phyloP scores from a whole-genome alignment of 257 asterid species.

The Lithospermum erythrorhizon region DNA sequence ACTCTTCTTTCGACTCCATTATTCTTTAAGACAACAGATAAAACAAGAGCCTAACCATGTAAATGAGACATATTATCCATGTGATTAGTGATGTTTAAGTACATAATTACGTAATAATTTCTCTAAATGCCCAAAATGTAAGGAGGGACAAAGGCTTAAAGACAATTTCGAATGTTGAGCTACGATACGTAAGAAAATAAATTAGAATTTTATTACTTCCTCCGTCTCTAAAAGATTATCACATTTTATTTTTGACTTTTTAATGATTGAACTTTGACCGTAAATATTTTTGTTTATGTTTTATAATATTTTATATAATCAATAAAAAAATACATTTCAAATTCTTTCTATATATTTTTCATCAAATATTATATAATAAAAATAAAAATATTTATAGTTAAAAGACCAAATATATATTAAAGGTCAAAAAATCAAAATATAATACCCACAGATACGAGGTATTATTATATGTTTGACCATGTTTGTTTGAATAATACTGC shows the following conservation, averaged over 20 bases:
- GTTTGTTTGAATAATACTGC: slow-evolving; percentile 1
- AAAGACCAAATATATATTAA: no score
- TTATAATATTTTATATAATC: no score
- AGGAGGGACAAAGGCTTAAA: slow-evolving; percentile 32
- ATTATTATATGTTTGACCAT: slow-evolving; percentile 13
- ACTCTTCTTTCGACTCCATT: slow-evolving; percentile 17
- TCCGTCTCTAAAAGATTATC: no score
- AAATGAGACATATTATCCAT: slow-evolving; percentile 36
- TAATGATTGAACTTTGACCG: no score
- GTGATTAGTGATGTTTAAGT: slow-evolving; percentile 33
- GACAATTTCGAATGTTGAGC: slow-evolving; percentile 31
- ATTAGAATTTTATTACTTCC: slow-evolving; percentile 11
- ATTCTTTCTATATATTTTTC: no score
- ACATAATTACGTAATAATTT: not conserved
- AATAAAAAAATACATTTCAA: no score
- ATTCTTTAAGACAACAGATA: slow-evolving; percentile 33
- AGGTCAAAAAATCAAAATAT: no score
- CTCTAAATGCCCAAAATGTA: slow-evolving; percentile 11
- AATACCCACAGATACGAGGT: no score
- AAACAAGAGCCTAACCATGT: slow-evolving; percentile 53
- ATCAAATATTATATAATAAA: no score
- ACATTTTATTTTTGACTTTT: no score
- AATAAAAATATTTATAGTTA: no score
- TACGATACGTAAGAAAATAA: slow-evolving; percentile 1
- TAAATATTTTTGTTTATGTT: no score